Evolutionary conservation across 1,139 yeast species (phyloP), one percentile per base, ranked within the genome.

Genomic region (Yamadazyma triangularis): DNA sequence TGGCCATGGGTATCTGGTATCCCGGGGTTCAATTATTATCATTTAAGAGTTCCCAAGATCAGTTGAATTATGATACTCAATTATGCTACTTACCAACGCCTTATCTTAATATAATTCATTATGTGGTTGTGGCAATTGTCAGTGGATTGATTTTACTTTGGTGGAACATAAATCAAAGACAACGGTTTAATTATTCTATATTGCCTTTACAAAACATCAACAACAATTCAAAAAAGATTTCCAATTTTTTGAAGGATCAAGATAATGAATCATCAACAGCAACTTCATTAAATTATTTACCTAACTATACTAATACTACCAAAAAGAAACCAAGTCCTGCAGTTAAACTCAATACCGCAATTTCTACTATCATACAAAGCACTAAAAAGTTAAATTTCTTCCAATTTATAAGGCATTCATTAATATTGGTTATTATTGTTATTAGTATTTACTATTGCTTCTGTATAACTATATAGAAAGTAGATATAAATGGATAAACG

Each of bases 1-100:
- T 75, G 77, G 79, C 80, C 15, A 74, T 73, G 79, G 79, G 80
- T 2, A 70, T 72, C 21, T 47, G 53, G 31, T 53, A 54, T 26
- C 81, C 81, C 0, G 80, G 77, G 0, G 76, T 74, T 3, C 77
- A 74, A 43, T 42, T 74, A 25, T 47, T 75, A 7, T 51, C 75
- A 0, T 57, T 62, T 41, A 28, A 44, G 2, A 48, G 47, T 28
- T 14, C 25, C 2, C 45, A 41, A 23, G 47, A 50, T 8, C 39
- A 39, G 12, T 56, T 58, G 36, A 38, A 44, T 4, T 70, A 67
- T 42, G 50, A 57, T n/a, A 67, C 73, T 2, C 42, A 51, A 4
- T 47, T 73, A 18, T 75, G 81, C 48, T 69, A 67, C 46, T 48
- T 70, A 27, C 73, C 73, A 8, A 55, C 60, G 2, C 80, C 81